Evolutionary conservation across 768 basidiomycete species (phyloP), one percentile per base, ranked within the genome.

Genomic region (Kwoniella heveanensis): DNA sequence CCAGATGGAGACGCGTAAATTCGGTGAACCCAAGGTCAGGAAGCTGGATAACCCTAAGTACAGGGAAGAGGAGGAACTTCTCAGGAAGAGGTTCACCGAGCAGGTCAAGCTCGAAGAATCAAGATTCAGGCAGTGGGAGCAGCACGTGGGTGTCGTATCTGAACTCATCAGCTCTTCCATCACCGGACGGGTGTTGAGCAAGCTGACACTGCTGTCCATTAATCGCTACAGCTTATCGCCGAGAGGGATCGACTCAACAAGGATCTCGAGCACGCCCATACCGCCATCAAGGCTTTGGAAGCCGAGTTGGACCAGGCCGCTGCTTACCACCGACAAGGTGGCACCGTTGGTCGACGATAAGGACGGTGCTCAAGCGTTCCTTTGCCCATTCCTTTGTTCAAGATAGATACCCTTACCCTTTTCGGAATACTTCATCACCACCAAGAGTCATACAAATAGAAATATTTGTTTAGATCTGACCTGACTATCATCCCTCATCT

Each of bases 1-100:
- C 70, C 96, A 98, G 83, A 98, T 99, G 96, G 96, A 99, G 85
- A 97, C 96, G 8, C 89, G 96, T 82, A 98, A 98, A 82, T 95
- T 93, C 70, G 96, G 94, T 70, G 96, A 98, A 81, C 88, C 93
- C 71, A 97, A 97, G 83, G 91, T 94, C 75, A 94, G 92, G 86
- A 97, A 97, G 83, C 85, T 91, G 70, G 94, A 99, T 83, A 99
- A 98, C 82, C 95, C 96, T 73, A 98, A 98, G 82, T 99, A 95
- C 88, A 94, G 94, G 84, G 96, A 98, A 81, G 96, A 99, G 83
- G 95, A 99, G 81, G 96, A 99, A 81, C 85, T 88, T 63, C 86
- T 98, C 66, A 85, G 95, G 77, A 97, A 94, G 85, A 87, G 93
- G 66, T 99, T 99, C 83, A 99, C 96, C 29, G 96, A 99, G 82